A percentile compares a stretch with the other conserved stretches of the same genome.
phyloP scores from a whole-genome alignment of 2,329 filamentous ascomycete species.

The Colletotrichum phormii region DNA sequence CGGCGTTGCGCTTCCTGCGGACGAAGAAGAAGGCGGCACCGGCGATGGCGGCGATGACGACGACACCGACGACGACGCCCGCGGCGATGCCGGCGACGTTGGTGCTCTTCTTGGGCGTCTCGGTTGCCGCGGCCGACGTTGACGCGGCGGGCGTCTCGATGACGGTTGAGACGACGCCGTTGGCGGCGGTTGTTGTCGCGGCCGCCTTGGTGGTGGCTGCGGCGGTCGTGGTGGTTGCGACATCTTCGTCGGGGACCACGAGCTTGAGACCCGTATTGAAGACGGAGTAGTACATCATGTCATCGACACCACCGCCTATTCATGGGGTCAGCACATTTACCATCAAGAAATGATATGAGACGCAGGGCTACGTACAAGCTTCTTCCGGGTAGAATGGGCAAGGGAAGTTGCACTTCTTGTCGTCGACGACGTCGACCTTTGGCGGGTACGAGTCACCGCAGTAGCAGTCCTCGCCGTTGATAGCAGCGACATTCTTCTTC shows the following conservation, averaged over 20 bases:
- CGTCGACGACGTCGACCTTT: slow-evolving; percentile 61
- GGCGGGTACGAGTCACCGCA: slow-evolving; percentile 80
- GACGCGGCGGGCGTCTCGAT: slow-evolving; percentile 20
- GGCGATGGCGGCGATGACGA: slow-evolving; percentile 73
- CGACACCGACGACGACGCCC: slow-evolving; percentile 86
- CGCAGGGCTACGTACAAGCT: slow-evolving; percentile 67
- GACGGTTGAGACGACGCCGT: slow-evolving; percentile 12
- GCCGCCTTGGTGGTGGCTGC: slow-evolving; percentile 38
- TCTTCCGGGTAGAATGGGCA: slow-evolving; percentile 74
- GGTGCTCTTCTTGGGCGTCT: slow-evolving; percentile 50
- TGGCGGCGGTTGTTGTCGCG: slow-evolving; percentile 38
- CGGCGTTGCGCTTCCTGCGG: slow-evolving; percentile 79
- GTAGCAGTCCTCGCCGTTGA: slow-evolving; percentile 74
- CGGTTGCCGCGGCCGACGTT: slow-evolving; percentile 31
- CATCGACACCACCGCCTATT: slow-evolving; percentile 49
- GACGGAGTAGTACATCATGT: slow-evolving; percentile 52
- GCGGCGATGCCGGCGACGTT: slow-evolving; percentile 88
- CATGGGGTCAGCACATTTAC: slow-evolving; percentile 8
- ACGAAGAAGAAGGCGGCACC: slow-evolving; percentile 80
- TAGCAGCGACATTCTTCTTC: slow-evolving; percentile 69
- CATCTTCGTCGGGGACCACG: slow-evolving; percentile 48
- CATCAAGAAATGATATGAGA: background rate
- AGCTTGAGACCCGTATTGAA: slow-evolving; percentile 63
- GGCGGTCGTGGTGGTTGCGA: slow-evolving; percentile 43
- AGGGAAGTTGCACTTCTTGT: slow-evolving; percentile 70